Evolutionary conservation across 73 alveolate genomes (phyloP).

Genomic region (Paraurostyla sp.): DNA sequence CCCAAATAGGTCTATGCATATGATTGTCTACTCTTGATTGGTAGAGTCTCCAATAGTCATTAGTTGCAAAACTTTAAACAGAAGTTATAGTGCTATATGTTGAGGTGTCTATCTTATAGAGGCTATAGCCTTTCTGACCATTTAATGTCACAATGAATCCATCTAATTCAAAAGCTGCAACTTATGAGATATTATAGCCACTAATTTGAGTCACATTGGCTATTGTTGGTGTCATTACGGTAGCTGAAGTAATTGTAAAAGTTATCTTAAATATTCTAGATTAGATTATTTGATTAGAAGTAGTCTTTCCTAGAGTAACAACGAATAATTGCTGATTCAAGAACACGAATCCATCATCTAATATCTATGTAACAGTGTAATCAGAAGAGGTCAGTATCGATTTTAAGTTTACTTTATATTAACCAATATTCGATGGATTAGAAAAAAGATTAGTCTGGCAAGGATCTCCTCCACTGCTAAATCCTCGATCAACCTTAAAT

Average conservation of each 20-base stretch:
- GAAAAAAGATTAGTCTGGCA: slow-evolving; percentile 10
- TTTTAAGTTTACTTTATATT: background rate
- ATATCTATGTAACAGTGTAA: too few relatives aligned
- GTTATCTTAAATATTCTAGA: too few relatives aligned
- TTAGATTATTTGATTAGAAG: too few relatives aligned
- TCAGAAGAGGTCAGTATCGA: background rate
- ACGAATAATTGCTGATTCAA: too few relatives aligned
- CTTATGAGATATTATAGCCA: too few relatives aligned
- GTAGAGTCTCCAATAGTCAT: background rate
- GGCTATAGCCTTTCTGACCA: background rate
- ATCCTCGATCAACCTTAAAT: slow-evolving; percentile 1
- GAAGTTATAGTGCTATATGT: background rate
- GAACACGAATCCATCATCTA: too few relatives aligned
- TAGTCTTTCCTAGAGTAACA: too few relatives aligned
- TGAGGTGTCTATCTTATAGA: background rate
- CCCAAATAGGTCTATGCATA: slow-evolving; percentile 55
- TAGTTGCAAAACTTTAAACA: background rate
- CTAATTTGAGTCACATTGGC: too few relatives aligned
- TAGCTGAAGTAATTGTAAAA: too few relatives aligned
- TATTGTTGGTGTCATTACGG: too few relatives aligned
- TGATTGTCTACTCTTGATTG: slow-evolving; percentile 45
- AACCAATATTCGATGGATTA: background rate
- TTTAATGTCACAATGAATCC: background rate
- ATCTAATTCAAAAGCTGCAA: too few relatives aligned
- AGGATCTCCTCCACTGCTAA: slow-evolving; percentile 13